Conservation (phyloP, 2,329 filamentous ascomycete genomes). For the Ceratocystis albifundus region DNA sequence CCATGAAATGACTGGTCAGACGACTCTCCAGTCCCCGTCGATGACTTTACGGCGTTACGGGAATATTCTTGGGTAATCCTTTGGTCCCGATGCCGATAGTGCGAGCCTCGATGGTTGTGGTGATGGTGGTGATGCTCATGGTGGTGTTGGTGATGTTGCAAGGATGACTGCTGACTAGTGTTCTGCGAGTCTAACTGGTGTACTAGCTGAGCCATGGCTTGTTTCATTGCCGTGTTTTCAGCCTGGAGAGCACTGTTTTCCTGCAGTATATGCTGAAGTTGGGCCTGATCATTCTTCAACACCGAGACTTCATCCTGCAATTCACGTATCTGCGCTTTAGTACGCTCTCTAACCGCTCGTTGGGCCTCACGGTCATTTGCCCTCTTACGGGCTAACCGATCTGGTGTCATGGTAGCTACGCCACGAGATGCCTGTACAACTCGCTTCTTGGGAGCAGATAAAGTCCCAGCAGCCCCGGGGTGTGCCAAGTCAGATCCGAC, state of each 20-base stretch:
- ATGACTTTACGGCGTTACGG: background rate
- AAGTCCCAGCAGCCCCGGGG: conserved; percentile 20
- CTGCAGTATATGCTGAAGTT: conserved; percentile 62
- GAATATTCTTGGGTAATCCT: conserved; percentile 1
- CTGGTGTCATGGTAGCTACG: conserved; percentile 56
- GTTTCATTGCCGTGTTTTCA: conserved; percentile 67
- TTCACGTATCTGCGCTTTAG: conserved; percentile 64
- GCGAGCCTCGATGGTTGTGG: conserved; percentile 13
- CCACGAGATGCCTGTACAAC: conserved; percentile 16
- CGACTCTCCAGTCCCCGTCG: background rate
- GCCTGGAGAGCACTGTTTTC: conserved; percentile 67
- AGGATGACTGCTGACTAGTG: background rate
- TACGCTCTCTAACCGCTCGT: conserved; percentile 71
- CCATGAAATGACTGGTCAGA: background rate
- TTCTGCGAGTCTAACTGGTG: conserved; percentile 20
- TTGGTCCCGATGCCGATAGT: conserved; percentile 13
- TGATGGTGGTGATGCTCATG: conserved; percentile 20
- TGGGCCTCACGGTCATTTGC: conserved; percentile 66
- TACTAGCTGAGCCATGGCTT: conserved; percentile 28
- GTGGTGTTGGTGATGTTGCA: conserved; percentile 14
- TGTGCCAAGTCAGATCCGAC: conserved; percentile 3
- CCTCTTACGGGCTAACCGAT: conserved; percentile 59
- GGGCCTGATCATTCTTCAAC: conserved; percentile 29
- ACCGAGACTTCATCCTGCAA: conserved; percentile 32
- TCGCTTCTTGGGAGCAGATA: conserved; percentile 18